Conservation (phyloP, 2,329 filamentous ascomycete species). For the Calonectria honghensis region DNA sequence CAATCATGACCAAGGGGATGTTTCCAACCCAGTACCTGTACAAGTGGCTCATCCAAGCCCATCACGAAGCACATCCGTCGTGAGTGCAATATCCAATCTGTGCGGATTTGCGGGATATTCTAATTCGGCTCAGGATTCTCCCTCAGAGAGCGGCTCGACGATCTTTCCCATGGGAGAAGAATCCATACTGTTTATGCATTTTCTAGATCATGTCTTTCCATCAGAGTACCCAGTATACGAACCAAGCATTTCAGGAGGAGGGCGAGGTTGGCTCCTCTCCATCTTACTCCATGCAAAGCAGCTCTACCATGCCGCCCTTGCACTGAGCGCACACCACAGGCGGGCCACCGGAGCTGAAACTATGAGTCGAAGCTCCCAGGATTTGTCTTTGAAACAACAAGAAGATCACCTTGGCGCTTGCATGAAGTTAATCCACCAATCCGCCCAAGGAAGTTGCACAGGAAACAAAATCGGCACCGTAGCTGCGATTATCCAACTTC, state of each 20-base stretch:
- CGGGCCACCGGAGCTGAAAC: not conserved
- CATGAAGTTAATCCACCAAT: slow-evolving; percentile 3
- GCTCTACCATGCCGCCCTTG: slow-evolving; percentile 29
- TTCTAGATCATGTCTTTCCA: slow-evolving; percentile 31
- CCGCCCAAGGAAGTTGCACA: not conserved
- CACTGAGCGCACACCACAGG: slow-evolving; percentile 30
- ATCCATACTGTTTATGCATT: slow-evolving; percentile 32
- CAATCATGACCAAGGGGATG: not conserved
- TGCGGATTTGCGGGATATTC: not conserved
- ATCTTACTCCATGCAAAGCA: slow-evolving; percentile 23
- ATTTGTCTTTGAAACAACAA: slow-evolving; percentile 14
- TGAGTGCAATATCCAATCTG: not conserved
- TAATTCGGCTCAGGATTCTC: not conserved
- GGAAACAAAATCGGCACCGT: slow-evolving; percentile 5
- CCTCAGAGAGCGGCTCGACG: not conserved
- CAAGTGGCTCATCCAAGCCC: not conserved
- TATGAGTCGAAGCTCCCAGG: not conserved
- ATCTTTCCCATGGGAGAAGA: slow-evolving; percentile 2
- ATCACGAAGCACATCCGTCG: not conserved
- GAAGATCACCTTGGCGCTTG: slow-evolving; percentile 15
- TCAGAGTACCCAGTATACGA: slow-evolving; percentile 30
- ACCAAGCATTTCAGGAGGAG: not conserved
- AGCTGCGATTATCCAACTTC: slow-evolving; percentile 15
- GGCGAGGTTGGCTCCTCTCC: slow-evolving; percentile 31
- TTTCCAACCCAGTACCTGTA: not conserved